These are phyloP conservation scores for Calocera viscosa DNA, from an alignment of 768 basidiomycete species.

Conservation along the genomic window DNA sequence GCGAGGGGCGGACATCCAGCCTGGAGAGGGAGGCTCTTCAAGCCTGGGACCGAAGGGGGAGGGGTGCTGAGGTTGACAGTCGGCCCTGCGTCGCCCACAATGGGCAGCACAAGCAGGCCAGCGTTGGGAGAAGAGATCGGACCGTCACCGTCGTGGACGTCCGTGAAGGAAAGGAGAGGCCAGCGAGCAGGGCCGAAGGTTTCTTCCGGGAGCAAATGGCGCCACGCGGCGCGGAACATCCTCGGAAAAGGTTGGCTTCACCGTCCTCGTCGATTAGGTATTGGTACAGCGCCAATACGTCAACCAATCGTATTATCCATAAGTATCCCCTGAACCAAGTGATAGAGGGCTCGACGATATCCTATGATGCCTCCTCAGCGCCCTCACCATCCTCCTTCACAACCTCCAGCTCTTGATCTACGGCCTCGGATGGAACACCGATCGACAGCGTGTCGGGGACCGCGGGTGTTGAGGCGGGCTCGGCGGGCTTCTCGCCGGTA, in stretches of 20 bases:
- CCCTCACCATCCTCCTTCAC: slow-evolving; percentile 28
- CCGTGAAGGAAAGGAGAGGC: not conserved
- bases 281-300: not conserved
- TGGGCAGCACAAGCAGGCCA: not conserved
- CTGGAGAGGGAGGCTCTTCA: not conserved
- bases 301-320: not conserved
- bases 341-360: not conserved
- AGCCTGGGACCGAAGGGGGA: not conserved
- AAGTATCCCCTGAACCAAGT: not conserved
- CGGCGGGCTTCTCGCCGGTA: slow-evolving; percentile 34
- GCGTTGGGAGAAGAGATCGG: not conserved
- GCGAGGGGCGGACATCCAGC: too few relatives aligned
- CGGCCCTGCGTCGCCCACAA: not conserved
- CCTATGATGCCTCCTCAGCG: slow-evolving; percentile 16
- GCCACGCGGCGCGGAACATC: too few relatives aligned
- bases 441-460: slow-evolving; percentile 24
- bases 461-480: slow-evolving; percentile 35
- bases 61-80: not conserved
- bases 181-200: not conserved
- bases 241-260: too few relatives aligned
- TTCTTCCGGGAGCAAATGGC: not conserved
- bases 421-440: slow-evolving; percentile 31
- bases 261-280: too few relatives aligned
- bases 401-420: slow-evolving; percentile 35
- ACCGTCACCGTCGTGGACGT: not conserved